Evolutionary conservation across 768 basidiomycete species (phyloP).

Genomic region (Leccinum ochraceum): DNA sequence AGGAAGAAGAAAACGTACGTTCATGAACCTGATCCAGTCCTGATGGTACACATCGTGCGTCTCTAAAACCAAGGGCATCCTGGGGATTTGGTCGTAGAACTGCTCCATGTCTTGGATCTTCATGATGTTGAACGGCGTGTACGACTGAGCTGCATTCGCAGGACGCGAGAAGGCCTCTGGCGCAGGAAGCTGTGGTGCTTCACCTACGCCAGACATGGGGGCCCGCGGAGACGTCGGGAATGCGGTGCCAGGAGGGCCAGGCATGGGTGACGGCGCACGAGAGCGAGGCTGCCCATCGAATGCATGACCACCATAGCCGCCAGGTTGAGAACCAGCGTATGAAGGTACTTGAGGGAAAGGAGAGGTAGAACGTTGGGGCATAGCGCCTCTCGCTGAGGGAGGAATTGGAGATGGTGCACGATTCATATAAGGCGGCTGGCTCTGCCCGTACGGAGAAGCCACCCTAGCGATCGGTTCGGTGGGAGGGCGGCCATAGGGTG

Average conservation of each 20-base stretch:
- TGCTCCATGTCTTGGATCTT: conserved; percentile 80
- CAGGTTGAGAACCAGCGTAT: conserved; percentile 25
- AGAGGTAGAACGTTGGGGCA: conserved; percentile 29
- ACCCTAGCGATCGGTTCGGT: conserved; percentile 43
- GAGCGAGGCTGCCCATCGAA: conserved; percentile 53
- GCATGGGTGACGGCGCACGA: conserved; percentile 57
- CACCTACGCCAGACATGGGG: conserved; percentile 15
- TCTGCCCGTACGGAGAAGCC: conserved; percentile 33
- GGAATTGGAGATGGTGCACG: conserved; percentile 34
- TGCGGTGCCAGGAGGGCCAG: conserved; percentile 36
- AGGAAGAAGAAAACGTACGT: conserved; percentile 61
- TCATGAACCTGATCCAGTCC: conserved; percentile 81
- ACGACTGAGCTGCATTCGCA: conserved; percentile 65
- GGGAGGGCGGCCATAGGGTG: conserved; percentile 37
- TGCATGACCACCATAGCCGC: conserved; percentile 60
- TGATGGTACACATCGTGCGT: conserved; percentile 77
- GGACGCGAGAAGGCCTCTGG: conserved; percentile 78
- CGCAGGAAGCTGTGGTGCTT: conserved; percentile 48
- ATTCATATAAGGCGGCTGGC: conserved; percentile 26
- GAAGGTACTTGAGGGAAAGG: conserved; percentile 35
- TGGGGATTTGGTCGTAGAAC: conserved; percentile 62
- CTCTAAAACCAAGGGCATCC: conserved; percentile 70
- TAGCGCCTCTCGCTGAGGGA: conserved; percentile 19
- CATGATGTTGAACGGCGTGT: conserved; percentile 67
- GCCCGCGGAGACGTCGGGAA: conserved; percentile 34